Conservation (phyloP, 371 early-diverging fungal species). For the Nosema muscidifuracis region DNA sequence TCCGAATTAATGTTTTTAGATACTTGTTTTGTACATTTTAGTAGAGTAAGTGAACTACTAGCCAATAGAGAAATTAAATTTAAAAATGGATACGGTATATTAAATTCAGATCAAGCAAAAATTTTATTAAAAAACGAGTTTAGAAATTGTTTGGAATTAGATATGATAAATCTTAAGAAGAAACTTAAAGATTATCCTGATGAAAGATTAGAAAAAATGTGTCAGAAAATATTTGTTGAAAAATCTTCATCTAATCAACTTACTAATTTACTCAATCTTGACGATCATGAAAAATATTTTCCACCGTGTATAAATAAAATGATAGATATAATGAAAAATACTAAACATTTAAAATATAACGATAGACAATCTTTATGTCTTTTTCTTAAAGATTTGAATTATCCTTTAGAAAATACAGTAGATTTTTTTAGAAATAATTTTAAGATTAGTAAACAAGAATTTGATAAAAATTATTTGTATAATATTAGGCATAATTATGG, state of each 20-base stretch:
- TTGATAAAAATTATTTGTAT: slow-evolving; percentile 83
- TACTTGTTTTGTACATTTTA: slow-evolving; percentile 52
- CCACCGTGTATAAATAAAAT: slow-evolving; percentile 59
- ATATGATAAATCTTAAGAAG: slow-evolving; percentile 39
- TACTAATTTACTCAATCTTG: background rate
- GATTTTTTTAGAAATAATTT: slow-evolving; percentile 53
- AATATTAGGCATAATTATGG: slow-evolving; percentile 93
- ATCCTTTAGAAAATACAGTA: slow-evolving; percentile 55
- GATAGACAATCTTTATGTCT: slow-evolving; percentile 57
- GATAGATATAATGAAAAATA: slow-evolving; percentile 40
- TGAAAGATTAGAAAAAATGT: slow-evolving; percentile 47
- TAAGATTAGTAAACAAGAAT: slow-evolving; percentile 73
- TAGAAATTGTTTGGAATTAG: slow-evolving; percentile 30
- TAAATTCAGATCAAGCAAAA: slow-evolving; percentile 22
- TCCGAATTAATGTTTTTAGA: background rate
- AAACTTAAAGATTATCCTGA: slow-evolving; percentile 13
- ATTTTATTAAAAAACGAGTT: slow-evolving; percentile 47
- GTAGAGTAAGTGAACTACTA: slow-evolving; percentile 40
- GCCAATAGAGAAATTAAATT: slow-evolving; percentile 30
- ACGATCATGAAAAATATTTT: slow-evolving; percentile 34
- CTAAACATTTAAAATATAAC: slow-evolving; percentile 60
- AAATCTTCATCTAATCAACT: background rate
- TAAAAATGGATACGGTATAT: slow-evolving; percentile 35
- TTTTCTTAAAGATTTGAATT: slow-evolving; percentile 60
- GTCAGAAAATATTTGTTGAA: slow-evolving; percentile 24